Conservation (phyloP, 352 stramenopile species). For the Pythium aphanidermatum region DNA sequence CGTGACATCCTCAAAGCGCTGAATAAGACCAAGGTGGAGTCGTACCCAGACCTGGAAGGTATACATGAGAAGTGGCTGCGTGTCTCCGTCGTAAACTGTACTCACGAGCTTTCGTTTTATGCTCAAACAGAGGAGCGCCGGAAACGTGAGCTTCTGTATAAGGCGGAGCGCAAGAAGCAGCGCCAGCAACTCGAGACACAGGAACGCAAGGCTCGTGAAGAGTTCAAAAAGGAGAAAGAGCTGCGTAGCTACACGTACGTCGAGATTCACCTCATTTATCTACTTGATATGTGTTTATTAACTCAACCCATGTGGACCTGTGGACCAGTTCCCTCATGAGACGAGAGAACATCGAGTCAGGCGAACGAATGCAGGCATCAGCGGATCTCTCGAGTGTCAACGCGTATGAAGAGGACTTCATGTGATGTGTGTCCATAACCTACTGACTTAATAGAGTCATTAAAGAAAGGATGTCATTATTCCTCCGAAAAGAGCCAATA, state of each 20-base stretch:
- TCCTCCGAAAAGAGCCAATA: too few species aligned
- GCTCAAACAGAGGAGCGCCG: conserved; percentile 49
- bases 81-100: too few species aligned
- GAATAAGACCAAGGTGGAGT: conserved; percentile 81
- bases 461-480: too few species aligned
- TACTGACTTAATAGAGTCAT: too few species aligned
- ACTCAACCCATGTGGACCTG: too few species aligned
- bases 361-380: conserved; percentile 32
- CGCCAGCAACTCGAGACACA: conserved; percentile 43
- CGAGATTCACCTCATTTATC: neutral
- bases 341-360: conserved; percentile 56
- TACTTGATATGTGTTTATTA: neutral
- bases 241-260: conserved; percentile 71
- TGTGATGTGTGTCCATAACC: conserved; percentile 25
- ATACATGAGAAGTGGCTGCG: too few species aligned
- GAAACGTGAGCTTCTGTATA: conserved; percentile 66
- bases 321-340: conserved; percentile 50
- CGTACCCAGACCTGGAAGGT: conserved; percentile 77
- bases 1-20: conserved; percentile 84
- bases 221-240: conserved; percentile 70
- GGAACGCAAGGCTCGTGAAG: conserved; percentile 44
- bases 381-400: conserved; percentile 61
- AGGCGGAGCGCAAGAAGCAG: conserved; percentile 64
- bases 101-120: too few species aligned
- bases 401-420: conserved; percentile 77